Percentiles rank a stretch among this genome's conserved stretches.
Conservation (phyloP, 2,329 filamentous ascomycete genomes). For the Fusarium sp. region DNA sequence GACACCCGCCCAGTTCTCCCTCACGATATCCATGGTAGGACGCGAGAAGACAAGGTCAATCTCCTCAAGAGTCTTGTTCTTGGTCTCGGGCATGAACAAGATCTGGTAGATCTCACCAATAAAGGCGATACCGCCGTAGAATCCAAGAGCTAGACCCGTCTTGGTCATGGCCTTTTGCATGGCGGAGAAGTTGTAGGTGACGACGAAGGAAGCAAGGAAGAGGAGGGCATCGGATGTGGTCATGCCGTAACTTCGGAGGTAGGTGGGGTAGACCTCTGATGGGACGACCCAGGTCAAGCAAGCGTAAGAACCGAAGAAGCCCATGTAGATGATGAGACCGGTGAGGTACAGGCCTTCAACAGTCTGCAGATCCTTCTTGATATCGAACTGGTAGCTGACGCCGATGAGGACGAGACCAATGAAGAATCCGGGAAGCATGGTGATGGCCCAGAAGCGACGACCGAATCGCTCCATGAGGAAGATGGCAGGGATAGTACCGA, state of each 20-base stretch:
- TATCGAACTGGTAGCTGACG: conserved; percentile 68
- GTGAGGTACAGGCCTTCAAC: conserved; percentile 73
- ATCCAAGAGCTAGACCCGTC: conserved; percentile 75
- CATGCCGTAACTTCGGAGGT: conserved; percentile 80
- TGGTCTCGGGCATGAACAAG: conserved; percentile 82
- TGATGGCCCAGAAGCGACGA: conserved; percentile 80
- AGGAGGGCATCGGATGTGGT: conserved; percentile 75
- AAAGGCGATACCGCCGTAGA: conserved; percentile 80
- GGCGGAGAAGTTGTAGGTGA: conserved; percentile 79
- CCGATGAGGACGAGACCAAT: conserved; percentile 76
- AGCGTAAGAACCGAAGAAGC: conserved; percentile 75
- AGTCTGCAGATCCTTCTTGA: conserved; percentile 57
- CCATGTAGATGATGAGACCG: conserved; percentile 76
- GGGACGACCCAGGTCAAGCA: conserved; percentile 76
- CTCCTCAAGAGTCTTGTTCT: conserved; percentile 76
- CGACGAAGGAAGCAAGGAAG: conserved; percentile 78
- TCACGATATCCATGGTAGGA: conserved; percentile 72
- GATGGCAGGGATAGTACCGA: conserved; percentile 76
- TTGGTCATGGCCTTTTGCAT: conserved; percentile 77
- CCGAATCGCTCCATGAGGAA: conserved; percentile 80
- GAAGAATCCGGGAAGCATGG: conserved; percentile 79
- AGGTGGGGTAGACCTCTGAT: conserved; percentile 78
- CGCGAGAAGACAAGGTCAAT: conserved; percentile 76
- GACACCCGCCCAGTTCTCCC: conserved; percentile 62
- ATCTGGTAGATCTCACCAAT: conserved; percentile 79